Evolutionary conservation across 2,329 filamentous ascomycete genomes (phyloP).

Genomic region (Penicillium sp.): DNA sequence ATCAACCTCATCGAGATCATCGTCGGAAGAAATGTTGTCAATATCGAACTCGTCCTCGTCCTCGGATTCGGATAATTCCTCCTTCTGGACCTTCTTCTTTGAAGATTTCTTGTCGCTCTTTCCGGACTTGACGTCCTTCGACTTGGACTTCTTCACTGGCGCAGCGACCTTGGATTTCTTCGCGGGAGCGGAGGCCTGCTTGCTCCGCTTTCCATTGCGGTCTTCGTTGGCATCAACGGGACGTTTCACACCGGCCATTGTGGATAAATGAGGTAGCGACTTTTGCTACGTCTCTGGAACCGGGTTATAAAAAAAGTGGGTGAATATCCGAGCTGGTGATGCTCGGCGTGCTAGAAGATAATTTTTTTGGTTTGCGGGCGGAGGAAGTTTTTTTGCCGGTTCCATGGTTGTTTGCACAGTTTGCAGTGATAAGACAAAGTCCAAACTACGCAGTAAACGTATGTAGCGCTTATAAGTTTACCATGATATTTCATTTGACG

Average conservation of each 20-base stretch:
- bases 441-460: neutral
- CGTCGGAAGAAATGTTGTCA: slow-evolving; percentile 51
- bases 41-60: slow-evolving; percentile 56
- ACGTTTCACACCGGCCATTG: slow-evolving; percentile 45
- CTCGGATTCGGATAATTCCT: slow-evolving; percentile 36
- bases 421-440: slow-evolving; percentile 28
- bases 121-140: slow-evolving; percentile 30
- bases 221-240: slow-evolving; percentile 39
- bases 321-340: slow-evolving; percentile 19
- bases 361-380: slow-evolving; percentile 33
- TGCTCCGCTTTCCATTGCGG: slow-evolving; percentile 43
- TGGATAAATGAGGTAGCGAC: slow-evolving; percentile 13
- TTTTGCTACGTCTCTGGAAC: slow-evolving; percentile 5
- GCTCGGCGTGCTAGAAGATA: slow-evolving; percentile 25
- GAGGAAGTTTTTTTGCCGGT: slow-evolving; percentile 33
- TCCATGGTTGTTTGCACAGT: slow-evolving; percentile 28
- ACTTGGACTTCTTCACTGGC: slow-evolving; percentile 28
- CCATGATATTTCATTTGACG: neutral
- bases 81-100: slow-evolving; percentile 34
- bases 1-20: slow-evolving; percentile 27
- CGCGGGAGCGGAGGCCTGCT: slow-evolving; percentile 25
- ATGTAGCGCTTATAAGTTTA: neutral
- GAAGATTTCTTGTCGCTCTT: slow-evolving; percentile 35
- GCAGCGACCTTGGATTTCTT: slow-evolving; percentile 30
- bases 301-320: slow-evolving; percentile 6